Evolutionary conservation across 2,329 filamentous ascomycete genomes (phyloP), one percentile per base, ranked within the genome.

Genomic region (Sarocladium brachiariae): DNA sequence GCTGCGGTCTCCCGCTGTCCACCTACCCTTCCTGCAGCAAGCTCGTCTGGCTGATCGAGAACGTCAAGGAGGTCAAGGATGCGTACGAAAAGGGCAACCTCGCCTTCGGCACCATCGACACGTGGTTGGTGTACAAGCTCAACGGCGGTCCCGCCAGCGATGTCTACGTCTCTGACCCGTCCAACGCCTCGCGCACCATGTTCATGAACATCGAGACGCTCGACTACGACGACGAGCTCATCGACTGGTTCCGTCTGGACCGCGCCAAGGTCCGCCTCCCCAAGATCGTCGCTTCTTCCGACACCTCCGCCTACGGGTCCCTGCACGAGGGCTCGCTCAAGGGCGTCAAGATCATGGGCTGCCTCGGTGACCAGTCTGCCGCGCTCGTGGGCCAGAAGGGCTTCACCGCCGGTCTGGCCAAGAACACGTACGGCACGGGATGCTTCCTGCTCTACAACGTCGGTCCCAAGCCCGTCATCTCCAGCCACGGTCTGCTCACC

Each of bases 361-460:
- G 86, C 65, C 70, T 92, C 23, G 88, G 88, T 51, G 87, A 93
- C 62, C 88, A 93, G 65, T 90, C 87, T 30, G 84, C 87, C 10
- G 88, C 87, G 4, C 70, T 92, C 39, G 87, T 92, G 24, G 88
- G 88, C 21, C 87, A 90, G 62, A 85, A 86, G 63, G 87, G 83
- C 2, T 92, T 92, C 65, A 77, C 75, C 2, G 83, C 86, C 8
- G 88, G 88, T 51, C 75, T 78, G 51, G 88, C 87, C 47, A 92
- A 92, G 73, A 92, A 92, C 66, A 92, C 88, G 1, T 92, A 92
- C 63, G 88, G 88, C 35, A 92, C 88, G 1, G 88, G 88, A 19
- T 91, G 87, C 66, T 93, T 93, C 72, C 69, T 92, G 56, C 78
- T 92, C 6, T 91, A 90, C 70, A 91, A 93, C 61, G 84, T 90